These are phyloP conservation scores for Phytophthora fragariae DNA, from an alignment of 352 stramenopile species.

Conservation along the genomic window DNA sequence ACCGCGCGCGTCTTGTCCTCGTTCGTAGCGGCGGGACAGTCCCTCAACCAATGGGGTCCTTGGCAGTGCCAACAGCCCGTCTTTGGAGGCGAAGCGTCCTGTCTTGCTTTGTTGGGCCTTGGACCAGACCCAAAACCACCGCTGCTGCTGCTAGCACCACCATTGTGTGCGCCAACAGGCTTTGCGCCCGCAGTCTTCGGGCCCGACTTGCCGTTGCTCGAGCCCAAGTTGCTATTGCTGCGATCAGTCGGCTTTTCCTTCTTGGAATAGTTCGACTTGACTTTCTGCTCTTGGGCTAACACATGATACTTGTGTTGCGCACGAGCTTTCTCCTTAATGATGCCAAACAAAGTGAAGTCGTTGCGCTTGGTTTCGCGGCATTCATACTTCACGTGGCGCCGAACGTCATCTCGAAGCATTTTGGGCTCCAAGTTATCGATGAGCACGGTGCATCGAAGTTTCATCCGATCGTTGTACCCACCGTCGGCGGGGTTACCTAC, in stretches of 20 bases:
- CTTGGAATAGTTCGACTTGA: slow-evolving; percentile 4
- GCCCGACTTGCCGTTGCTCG: too few species aligned
- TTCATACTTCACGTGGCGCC: slow-evolving; percentile 12
- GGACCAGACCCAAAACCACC: too few species aligned
- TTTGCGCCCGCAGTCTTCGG: neutral
- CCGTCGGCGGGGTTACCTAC: neutral
- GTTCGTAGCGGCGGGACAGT: slow-evolving; percentile 10
- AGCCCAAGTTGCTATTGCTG: too few species aligned
- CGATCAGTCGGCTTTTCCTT: slow-evolving; percentile 8
- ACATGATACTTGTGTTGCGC: slow-evolving; percentile 18
- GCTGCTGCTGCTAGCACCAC: neutral
- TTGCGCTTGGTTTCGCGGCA: slow-evolving; percentile 18
- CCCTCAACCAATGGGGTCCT: slow-evolving; percentile 4
- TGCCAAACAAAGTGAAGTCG: slow-evolving; percentile 13
- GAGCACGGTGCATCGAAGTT: slow-evolving; percentile 11
- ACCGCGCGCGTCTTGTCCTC: slow-evolving; percentile 7
- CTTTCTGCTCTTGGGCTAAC: slow-evolving; percentile 5
- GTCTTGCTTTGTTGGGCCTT: neutral
- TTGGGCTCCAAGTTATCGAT: slow-evolving; percentile 19
- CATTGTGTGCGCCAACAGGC: too few species aligned
- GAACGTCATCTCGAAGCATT: slow-evolving; percentile 12
- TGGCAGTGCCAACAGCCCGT: slow-evolving; percentile 14
- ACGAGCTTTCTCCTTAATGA: slow-evolving; percentile 24
- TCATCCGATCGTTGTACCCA: slow-evolving; percentile 14
- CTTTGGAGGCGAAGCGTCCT: neutral